phyloP scores from a whole-genome alignment of 2,329 filamentous ascomycete species.

The Amylocarpus encephaloides region DNA sequence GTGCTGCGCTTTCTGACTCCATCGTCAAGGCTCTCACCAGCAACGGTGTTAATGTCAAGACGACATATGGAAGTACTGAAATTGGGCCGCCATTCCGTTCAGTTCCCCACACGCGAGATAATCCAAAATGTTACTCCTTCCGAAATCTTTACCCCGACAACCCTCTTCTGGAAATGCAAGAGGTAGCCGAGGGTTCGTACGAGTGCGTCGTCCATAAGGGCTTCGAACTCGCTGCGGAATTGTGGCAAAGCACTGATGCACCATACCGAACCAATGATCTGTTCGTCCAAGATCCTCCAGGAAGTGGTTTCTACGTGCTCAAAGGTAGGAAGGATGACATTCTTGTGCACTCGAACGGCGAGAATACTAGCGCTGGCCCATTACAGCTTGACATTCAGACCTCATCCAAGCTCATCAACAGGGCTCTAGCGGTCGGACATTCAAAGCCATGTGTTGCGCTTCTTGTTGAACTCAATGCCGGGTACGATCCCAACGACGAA shows the following conservation, averaged over 20 bases:
- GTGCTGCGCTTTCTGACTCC: constrained; percentile 26
- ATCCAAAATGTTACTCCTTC: constrained; percentile 27
- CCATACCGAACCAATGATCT: constrained; percentile 30
- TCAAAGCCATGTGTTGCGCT: constrained; percentile 24
- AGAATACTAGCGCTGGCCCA: constrained; percentile 29
- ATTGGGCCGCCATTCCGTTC: constrained; percentile 31
- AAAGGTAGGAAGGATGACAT: constrained; percentile 32
- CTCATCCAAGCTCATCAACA: constrained; percentile 22
- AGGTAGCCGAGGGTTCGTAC: constrained; percentile 26
- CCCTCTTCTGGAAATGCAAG: constrained; percentile 26
- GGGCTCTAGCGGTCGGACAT: constrained; percentile 25
- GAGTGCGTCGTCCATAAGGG: constrained; percentile 31
- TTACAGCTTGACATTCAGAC: constrained; percentile 28
- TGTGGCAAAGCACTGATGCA: constrained; percentile 26
- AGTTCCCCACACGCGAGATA: constrained; percentile 26
- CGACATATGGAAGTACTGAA: constrained; percentile 31
- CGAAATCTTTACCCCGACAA: constrained; percentile 27
- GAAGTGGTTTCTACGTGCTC: constrained; percentile 27
- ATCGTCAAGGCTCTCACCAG: constrained; percentile 23
- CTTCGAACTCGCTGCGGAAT: constrained; percentile 30
- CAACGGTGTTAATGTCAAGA: constrained; percentile 30
- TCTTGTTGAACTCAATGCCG: constrained; percentile 24
- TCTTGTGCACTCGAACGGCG: constrained; percentile 30
- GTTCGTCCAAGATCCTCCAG: constrained; percentile 29
- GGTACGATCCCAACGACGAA: constrained; percentile 14